Percentiles rank a stretch among this genome's conserved stretches.
These are phyloP conservation scores for peach (Prunus persica) DNA, from an alignment of 306 rosid species.

Conservation along the genomic window DNA sequence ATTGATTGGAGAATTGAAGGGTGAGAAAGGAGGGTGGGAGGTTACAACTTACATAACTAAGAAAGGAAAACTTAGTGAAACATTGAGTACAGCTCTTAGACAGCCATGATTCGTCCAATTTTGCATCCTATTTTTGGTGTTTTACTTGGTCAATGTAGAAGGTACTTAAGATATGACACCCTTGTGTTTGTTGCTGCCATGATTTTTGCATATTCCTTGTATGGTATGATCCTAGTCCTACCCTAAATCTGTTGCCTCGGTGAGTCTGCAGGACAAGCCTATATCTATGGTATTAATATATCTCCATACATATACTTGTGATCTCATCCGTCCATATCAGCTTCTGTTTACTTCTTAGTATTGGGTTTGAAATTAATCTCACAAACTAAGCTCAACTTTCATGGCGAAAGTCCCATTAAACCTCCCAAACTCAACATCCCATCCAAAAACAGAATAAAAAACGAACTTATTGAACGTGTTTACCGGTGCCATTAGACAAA, in stretches of 20 bases:
- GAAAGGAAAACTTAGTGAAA: constrained; percentile 9
- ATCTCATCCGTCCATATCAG: neutral
- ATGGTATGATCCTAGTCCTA: neutral
- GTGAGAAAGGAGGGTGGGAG: constrained; percentile 13
- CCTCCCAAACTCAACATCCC: too few relatives aligned
- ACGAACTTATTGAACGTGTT: too few relatives aligned
- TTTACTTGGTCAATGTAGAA: constrained; percentile 15
- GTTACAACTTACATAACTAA: constrained; percentile 16
- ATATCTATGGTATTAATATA: too few relatives aligned
- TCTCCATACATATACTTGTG: neutral
- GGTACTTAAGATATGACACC: too few relatives aligned
- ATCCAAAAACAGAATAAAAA: too few relatives aligned
- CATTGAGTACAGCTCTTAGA: constrained; percentile 9
- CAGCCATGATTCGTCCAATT: neutral
- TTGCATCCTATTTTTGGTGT: neutral
- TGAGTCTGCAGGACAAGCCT: neutral
- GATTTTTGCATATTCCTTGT: neutral
- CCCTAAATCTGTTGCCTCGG: neutral
- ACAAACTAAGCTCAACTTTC: too few relatives aligned
- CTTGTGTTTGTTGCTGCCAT: neutral
- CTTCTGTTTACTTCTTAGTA: too few relatives aligned
- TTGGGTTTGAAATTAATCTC: too few relatives aligned
- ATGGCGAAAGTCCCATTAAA: too few relatives aligned
- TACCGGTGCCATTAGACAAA: too few relatives aligned
- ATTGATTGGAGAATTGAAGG: constrained; percentile 11